Percentiles rank a stretch among this genome's conserved stretches.
phyloP scores from a whole-genome alignment of 2,329 filamentous ascomycete species.

The Neocucurbitaria cava region DNA sequence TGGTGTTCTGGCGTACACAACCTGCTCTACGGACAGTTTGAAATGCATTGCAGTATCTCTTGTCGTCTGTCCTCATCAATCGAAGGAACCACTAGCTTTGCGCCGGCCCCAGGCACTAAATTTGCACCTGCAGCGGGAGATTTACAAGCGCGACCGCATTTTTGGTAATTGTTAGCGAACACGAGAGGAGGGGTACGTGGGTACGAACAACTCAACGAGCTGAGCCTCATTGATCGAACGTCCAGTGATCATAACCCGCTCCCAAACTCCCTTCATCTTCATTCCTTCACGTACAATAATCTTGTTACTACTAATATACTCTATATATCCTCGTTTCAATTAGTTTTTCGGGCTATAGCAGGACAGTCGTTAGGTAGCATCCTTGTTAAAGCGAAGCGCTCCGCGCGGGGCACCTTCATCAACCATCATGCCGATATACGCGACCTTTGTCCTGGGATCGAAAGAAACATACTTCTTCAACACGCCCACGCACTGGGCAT shows the following conservation, averaged over 20 bases:
- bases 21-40: neutral
- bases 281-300: too few species aligned
- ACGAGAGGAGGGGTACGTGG: conserved; percentile 14
- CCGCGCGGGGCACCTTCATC: neutral
- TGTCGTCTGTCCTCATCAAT: neutral
- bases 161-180: conserved; percentile 20
- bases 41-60: neutral
- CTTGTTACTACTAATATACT: too few species aligned
- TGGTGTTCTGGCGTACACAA: neutral
- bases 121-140: conserved; percentile 15
- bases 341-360: neutral
- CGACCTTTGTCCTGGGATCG: conserved; percentile 36
- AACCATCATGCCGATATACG: conserved; percentile 32
- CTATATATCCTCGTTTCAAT: too few species aligned
- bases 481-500: conserved; percentile 42
- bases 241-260: neutral
- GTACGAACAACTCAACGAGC: conserved; percentile 1
- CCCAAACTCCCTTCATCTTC: neutral
- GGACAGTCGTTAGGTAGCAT: neutral
- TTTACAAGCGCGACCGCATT: conserved; percentile 5
- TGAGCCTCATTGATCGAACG: conserved; percentile 6
- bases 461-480: conserved; percentile 44
- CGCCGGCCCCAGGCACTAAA: neutral
- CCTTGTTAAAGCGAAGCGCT: neutral
- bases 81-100: neutral